Percentiles rank a stretch among this genome's conserved stretches.
These are phyloP conservation scores for Gaeumannomyces sp. DNA, from an alignment of 2,329 filamentous ascomycete genomes.

Conservation along the genomic window DNA sequence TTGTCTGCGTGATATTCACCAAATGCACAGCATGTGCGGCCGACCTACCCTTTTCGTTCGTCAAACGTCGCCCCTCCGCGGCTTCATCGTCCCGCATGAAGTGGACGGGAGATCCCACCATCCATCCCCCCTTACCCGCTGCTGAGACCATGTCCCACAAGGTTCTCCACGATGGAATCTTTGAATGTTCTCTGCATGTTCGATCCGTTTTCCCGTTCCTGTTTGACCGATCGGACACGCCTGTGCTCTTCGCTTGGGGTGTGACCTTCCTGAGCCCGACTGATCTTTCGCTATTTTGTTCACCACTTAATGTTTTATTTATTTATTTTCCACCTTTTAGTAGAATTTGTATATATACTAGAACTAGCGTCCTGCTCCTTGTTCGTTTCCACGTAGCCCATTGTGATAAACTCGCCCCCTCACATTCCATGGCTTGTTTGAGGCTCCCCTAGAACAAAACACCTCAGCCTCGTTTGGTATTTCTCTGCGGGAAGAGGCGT, in stretches of 20 bases:
- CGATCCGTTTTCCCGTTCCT: neutral
- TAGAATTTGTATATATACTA: neutral
- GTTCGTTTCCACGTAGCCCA: too few species aligned
- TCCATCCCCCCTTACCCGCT: neutral
- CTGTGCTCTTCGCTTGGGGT: neutral
- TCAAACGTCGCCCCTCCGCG: too few species aligned
- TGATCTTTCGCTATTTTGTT: too few species aligned
- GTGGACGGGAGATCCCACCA: neutral
- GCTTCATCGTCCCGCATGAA: neutral
- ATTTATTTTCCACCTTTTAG: conserved; percentile 4
- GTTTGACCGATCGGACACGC: neutral
- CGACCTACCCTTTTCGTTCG: too few species aligned
- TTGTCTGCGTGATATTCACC: neutral
- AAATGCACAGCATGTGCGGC: neutral
- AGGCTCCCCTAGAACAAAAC: neutral
- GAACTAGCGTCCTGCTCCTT: neutral
- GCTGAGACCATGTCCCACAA: neutral
- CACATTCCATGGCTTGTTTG: neutral
- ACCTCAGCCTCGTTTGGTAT: neutral
- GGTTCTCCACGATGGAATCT: neutral
- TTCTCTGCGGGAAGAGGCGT: neutral
- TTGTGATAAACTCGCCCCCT: too few species aligned
- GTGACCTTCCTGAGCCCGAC: neutral
- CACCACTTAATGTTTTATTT: neutral
- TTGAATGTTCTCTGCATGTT: neutral